These are phyloP conservation scores for Linaria vulgaris DNA, from an alignment of 257 asterid species.

Conservation along the genomic window DNA sequence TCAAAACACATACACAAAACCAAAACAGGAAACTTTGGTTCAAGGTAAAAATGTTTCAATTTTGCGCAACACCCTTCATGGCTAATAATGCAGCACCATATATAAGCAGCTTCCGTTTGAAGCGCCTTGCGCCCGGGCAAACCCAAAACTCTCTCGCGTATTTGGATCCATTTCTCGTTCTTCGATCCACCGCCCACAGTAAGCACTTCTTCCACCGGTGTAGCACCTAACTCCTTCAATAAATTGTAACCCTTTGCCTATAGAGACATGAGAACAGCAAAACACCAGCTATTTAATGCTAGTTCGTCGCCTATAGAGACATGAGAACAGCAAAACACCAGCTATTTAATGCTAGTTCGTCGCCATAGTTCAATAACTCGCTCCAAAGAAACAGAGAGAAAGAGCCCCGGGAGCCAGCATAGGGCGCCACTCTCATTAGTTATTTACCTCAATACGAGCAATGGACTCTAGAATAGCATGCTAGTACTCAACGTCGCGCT, in stretches of 20 bases:
- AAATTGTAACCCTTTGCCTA: constrained; percentile 82
- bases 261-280: constrained; percentile 15
- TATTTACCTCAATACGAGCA: constrained; percentile 82
- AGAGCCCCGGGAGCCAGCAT: no score
- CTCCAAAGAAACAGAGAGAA: background rate
- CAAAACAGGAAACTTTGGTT: no score
- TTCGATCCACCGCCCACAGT: constrained; percentile 92
- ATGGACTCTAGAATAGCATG: constrained; percentile 91
- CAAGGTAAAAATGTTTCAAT: no score
- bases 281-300: background rate
- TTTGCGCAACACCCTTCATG: constrained; percentile 48
- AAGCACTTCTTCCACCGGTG: constrained; percentile 80
- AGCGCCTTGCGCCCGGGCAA: constrained; percentile 65
- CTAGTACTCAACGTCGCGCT: constrained; percentile 69
- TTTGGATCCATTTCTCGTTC: constrained; percentile 75
- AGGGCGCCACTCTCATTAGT: no score
- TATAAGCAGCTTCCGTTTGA: constrained; percentile 95
- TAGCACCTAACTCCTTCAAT: constrained; percentile 80
- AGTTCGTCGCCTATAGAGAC: no score
- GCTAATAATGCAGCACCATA: constrained; percentile 92
- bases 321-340: background rate
- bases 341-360: background rate
- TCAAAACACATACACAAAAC: no score
- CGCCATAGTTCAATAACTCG: background rate
- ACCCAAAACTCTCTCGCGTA: constrained; percentile 80